phyloP scores from a whole-genome alignment of 176 grass and related monocot species.

The Eleusine coracana region DNA sequence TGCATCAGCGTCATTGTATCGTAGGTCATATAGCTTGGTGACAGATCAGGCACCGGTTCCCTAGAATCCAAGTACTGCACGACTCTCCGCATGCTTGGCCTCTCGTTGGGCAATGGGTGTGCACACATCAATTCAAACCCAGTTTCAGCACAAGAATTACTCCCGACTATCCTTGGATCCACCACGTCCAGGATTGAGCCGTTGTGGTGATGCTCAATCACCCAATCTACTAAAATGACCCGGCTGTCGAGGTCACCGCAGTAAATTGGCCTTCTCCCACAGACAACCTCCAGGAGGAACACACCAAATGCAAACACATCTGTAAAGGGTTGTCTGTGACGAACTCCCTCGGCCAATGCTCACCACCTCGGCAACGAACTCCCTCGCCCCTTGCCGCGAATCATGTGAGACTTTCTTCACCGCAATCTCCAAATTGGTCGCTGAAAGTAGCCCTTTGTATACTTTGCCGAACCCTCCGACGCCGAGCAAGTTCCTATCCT shows the following conservation, averaged over 20 bases:
- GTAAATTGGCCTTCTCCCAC: constrained; percentile 39
- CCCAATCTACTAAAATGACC: constrained; percentile 5
- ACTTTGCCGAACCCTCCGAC: constrained; percentile 44
- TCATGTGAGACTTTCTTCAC: constrained; percentile 47
- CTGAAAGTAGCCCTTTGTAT: constrained; percentile 25
- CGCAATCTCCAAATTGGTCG: not conserved
- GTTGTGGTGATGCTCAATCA: not conserved
- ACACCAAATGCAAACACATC: constrained; percentile 47
- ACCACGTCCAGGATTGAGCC: not conserved
- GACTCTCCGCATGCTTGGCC: constrained; percentile 40
- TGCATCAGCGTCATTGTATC: constrained; percentile 2
- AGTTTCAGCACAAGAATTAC: not conserved
- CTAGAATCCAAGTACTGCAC: constrained; percentile 32
- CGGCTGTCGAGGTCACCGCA: not conserved
- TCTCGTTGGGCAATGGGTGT: constrained; percentile 14
- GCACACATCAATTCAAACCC: not conserved
- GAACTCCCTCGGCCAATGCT: constrained; percentile 53
- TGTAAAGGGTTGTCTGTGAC: too few relatives aligned
- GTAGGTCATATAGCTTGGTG: constrained; percentile 10
- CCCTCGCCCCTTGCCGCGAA: constrained; percentile 34
- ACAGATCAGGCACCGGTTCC: not conserved
- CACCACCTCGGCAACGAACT: constrained; percentile 48
- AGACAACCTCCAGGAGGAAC: constrained; percentile 45
- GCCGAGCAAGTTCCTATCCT: constrained; percentile 23
- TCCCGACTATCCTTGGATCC: not conserved